A percentile compares a stretch with the other conserved stretches of the same genome.
phyloP scores from a whole-genome alignment of 2,329 filamentous ascomycete species.

The Botrytis byssoidea region DNA sequence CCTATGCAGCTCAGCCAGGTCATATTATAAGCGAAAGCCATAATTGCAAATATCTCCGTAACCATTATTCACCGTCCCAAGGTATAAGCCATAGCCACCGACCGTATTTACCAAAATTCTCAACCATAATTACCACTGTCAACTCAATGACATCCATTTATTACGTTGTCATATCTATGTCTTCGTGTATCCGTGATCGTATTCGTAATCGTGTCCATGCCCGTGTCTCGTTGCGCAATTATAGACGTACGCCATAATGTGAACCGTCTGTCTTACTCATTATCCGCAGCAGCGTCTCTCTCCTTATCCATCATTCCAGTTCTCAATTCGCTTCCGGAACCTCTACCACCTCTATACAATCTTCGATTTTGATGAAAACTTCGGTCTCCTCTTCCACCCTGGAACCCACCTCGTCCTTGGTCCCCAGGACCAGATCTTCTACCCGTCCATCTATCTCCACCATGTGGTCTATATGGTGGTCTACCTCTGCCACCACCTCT shows the following conservation, averaged over 20 bases:
- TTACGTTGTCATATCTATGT: conserved; percentile 1
- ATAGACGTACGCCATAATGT: neutral
- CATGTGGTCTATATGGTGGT: conserved; percentile 10
- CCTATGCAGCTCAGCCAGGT: neutral
- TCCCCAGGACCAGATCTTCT: conserved; percentile 4
- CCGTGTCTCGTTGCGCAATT: neutral
- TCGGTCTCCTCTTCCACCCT: conserved; percentile 20
- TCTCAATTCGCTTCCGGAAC: conserved; percentile 20
- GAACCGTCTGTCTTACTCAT: neutral
- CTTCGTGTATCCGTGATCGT: conserved; percentile 6
- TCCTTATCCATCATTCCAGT: conserved; percentile 22
- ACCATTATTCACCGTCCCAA: neutral
- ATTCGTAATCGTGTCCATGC: neutral
- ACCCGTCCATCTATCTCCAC: conserved; percentile 14
- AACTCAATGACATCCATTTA: neutral
- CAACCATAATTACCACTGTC: neutral
- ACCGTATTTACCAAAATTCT: neutral
- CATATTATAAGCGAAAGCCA: neutral
- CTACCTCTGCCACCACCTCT: conserved; percentile 18
- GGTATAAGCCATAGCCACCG: neutral
- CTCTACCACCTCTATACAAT: conserved; percentile 22
- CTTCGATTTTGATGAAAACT: conserved; percentile 3
- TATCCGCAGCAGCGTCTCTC: neutral
- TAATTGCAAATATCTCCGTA: neutral
- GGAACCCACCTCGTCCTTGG: conserved; percentile 14